Base-by-base conservation (phyloP, 2,329 filamentous ascomycete genomes). In the Pseudocercospora cruenta region DNA sequence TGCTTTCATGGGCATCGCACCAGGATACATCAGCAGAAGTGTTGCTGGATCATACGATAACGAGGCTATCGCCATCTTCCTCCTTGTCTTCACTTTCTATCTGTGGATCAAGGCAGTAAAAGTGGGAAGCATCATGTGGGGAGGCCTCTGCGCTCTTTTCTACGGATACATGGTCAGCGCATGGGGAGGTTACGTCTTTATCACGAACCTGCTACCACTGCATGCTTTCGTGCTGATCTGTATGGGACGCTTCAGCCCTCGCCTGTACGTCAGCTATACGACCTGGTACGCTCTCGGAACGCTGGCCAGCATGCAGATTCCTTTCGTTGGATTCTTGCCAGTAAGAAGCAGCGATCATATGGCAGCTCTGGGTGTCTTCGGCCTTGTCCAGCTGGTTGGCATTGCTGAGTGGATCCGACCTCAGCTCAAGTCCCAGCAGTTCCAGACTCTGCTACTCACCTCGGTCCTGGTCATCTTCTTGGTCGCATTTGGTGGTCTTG, bases 81-180 rank as follows among this genome's bases (percentile, higher is more conserved):
- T 99, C 73, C 87, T 99, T 33, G 95, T 99, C 71, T 97, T 97
- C 80, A 99, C 95, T 78, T 99, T 99, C 82, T 99, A 90, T 82
- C 88, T 99, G 61, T 99, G 95, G 95, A 97, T 99, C 83, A 98
- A 98, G 86, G 93, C 95, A 21, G 86, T 99, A 73, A 99, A 99
- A 85, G 87, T 93, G 65, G 95, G 95, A 26, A 98, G 95, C 59
- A 93, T 96, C 79, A 91, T 97, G 81, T 99, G 94, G 94, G 94
- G 93, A 73, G 94, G 92, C 43, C 85, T 97, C 69, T 95, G 94
- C 74, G 95, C 95, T 51, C 86, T 99, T 63, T 98, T 96, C 83
- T 99, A 99, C 81, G 95, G 95, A 77, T 99, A 99, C 88, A 99
- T 99, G 95, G 95, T 99, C 70, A 95, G 94, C 58, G 96, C 96